These are phyloP conservation scores for Ceratocystis cacaofunesta DNA, from an alignment of 2,329 filamentous ascomycete species.

Conservation along the genomic window DNA sequence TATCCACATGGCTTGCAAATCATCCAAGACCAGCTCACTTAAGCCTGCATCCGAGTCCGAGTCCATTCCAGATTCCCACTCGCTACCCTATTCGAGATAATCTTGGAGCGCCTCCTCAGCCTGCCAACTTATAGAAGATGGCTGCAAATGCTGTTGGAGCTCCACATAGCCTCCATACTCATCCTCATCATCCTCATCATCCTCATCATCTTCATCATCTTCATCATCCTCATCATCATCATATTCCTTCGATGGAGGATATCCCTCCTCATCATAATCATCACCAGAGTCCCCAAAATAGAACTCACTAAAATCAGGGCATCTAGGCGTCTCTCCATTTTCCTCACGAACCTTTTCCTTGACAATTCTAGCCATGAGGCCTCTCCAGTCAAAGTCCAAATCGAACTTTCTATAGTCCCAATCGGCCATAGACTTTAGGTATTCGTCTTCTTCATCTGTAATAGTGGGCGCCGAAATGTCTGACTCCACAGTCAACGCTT, in stretches of 20 bases:
- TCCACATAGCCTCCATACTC: too few relatives aligned
- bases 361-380: background rate
- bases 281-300: background rate
- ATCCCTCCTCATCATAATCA: background rate
- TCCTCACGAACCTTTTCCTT: background rate
- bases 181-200: background rate
- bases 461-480: conserved; percentile 8
- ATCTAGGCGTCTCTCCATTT: background rate
- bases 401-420: conserved; percentile 17
- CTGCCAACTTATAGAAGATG: background rate
- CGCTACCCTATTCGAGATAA: conserved; percentile 1
- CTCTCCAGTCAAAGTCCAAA: conserved; percentile 8
- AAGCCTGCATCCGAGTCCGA: background rate
- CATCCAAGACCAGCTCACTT: background rate
- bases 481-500: background rate
- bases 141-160: too few relatives aligned
- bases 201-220: background rate
- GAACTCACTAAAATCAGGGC: background rate
- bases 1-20: background rate
- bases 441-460: conserved; percentile 21
- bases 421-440: conserved; percentile 20
- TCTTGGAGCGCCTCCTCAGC: background rate
- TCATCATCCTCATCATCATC: background rate
- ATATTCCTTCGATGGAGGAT: too few relatives aligned
- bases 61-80: background rate